Conservation (phyloP, 2,329 filamentous ascomycete species). For the Cladophialophora bantiana region DNA sequence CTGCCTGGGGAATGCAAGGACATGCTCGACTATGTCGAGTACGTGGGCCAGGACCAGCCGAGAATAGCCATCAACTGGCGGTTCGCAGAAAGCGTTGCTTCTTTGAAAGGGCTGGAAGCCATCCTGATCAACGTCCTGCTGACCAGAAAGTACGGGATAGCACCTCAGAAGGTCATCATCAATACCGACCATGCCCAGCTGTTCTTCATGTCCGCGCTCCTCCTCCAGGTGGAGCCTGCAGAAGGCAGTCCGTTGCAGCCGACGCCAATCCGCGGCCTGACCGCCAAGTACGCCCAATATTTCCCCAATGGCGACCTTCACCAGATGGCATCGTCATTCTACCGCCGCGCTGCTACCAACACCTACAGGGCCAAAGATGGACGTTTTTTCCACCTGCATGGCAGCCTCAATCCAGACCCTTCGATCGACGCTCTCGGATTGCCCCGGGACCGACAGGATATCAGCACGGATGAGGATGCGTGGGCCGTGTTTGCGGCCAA, state of each 20-base stretch:
- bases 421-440: conserved; percentile 48
- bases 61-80: conserved; percentile 62
- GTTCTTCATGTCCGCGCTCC: conserved; percentile 51
- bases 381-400: conserved; percentile 56
- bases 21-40: conserved; percentile 9
- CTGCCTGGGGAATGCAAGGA: conserved; percentile 17
- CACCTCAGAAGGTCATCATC: conserved; percentile 20
- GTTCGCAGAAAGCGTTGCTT: conserved; percentile 61
- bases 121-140: conserved; percentile 55
- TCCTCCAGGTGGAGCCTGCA: conserved; percentile 46
- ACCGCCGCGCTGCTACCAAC: conserved; percentile 44
- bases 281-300: conserved; percentile 14
- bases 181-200: conserved; percentile 51
- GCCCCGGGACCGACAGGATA: conserved; percentile 43
- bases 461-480: conserved; percentile 43
- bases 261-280: conserved; percentile 17
- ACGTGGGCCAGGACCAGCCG: conserved; percentile 9
- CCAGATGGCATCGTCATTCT: conserved; percentile 8
- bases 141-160: conserved; percentile 52
- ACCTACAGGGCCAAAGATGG: conserved; percentile 56
- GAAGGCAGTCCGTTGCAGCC: conserved; percentile 14
- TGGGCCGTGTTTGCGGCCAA: conserved; percentile 44
- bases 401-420: conserved; percentile 49
- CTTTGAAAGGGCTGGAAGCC: conserved; percentile 59
- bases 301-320: conserved; percentile 28